These are phyloP conservation scores for Nigrospora osmanthi DNA, from an alignment of 2,329 filamentous ascomycete genomes.

Conservation along the genomic window DNA sequence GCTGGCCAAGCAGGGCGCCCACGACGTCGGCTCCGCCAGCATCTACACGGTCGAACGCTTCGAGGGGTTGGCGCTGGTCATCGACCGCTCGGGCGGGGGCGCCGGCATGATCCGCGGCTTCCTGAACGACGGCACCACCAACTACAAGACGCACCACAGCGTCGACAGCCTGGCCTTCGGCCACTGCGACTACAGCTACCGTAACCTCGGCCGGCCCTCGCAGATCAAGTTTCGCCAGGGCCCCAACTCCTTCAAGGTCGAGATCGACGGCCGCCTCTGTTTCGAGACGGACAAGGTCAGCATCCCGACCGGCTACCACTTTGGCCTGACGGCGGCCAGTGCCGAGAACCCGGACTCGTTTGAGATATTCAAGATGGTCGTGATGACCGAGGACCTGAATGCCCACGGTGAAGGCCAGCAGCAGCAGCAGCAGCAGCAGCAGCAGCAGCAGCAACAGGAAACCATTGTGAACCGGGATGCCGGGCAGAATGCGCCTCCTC, in stretches of 20 bases:
- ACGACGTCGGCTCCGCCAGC: conserved; percentile 61
- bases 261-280: conserved; percentile 72
- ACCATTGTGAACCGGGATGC: conserved; percentile 3
- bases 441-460: conserved; percentile 17
- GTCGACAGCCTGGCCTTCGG: conserved; percentile 87
- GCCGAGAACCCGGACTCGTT: conserved; percentile 92
- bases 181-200: conserved; percentile 84
- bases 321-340: conserved; percentile 81
- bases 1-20: conserved; percentile 66
- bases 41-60: conserved; percentile 81
- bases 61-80: conserved; percentile 79
- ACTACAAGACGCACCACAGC: conserved; percentile 68
- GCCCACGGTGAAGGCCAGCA: conserved; percentile 22
- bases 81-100: conserved; percentile 73
- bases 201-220: conserved; percentile 81
- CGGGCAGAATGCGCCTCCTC: not conserved
- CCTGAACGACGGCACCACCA: conserved; percentile 79
- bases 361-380: conserved; percentile 80
- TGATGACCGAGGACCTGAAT: conserved; percentile 48
- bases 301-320: conserved; percentile 73
- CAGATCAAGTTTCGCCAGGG: conserved; percentile 67
- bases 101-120: conserved; percentile 84
- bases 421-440: conserved; percentile 23
- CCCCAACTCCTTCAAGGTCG: conserved; percentile 61
- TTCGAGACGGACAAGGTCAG: conserved; percentile 76